Conservation (phyloP, 768 basidiomycete genomes). For the Collybia sordida region DNA sequence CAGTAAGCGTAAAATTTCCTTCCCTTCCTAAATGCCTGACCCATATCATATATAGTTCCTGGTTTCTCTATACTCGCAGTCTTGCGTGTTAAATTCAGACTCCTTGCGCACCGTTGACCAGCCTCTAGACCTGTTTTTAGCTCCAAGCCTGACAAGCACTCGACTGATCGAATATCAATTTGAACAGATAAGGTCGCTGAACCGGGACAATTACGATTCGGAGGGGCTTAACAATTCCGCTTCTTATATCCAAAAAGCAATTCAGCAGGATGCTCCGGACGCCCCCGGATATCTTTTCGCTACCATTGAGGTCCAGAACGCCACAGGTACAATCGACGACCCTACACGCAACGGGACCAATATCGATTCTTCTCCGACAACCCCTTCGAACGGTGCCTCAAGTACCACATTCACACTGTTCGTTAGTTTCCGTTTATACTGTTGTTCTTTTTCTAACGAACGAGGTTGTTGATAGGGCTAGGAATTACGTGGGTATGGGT, state of each 20-base stretch:
- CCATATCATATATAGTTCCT: constrained; percentile 51
- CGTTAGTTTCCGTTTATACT: constrained; percentile 14
- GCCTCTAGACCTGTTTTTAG: constrained; percentile 76
- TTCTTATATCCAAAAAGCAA: constrained; percentile 39
- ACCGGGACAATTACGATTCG: constrained; percentile 60
- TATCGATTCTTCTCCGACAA: constrained; percentile 8
- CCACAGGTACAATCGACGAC: constrained; percentile 37
- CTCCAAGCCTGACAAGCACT: constrained; percentile 57
- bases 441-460: background rate
- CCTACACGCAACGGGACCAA: constrained; percentile 20
- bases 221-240: constrained; percentile 56
- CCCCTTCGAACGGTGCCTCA: constrained; percentile 12
- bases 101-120: constrained; percentile 71
- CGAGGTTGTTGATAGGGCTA: constrained; percentile 59
- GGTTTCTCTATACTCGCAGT: constrained; percentile 70
- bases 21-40: background rate
- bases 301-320: constrained; percentile 62
- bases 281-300: constrained; percentile 69
- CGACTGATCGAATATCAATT: constrained; percentile 59
- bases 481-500: constrained; percentile 89
- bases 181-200: constrained; percentile 52
- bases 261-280: constrained; percentile 38
- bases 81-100: constrained; percentile 73
- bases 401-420: constrained; percentile 79
- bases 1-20: constrained; percentile 43